phyloP scores from a whole-genome alignment of 1,284 basidiomycete genomes.

The Apiotrichum montevideense region DNA sequence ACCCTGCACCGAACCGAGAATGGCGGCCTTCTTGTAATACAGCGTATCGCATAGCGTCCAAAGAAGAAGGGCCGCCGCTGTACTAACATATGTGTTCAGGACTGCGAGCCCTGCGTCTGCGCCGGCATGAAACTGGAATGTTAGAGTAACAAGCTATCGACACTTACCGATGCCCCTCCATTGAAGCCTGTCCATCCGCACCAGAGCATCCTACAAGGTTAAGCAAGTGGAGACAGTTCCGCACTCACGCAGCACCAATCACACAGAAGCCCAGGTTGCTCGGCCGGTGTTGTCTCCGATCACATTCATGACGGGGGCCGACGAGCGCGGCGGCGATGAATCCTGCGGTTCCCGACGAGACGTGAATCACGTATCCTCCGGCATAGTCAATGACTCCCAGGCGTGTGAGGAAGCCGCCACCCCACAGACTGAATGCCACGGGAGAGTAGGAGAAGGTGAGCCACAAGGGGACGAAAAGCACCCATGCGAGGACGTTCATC shows the following conservation, averaged over 20 bases:
- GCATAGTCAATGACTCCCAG: conserved; percentile 23
- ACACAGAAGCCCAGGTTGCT: conserved; percentile 19
- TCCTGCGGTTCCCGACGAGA: conserved; percentile 18
- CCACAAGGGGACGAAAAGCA: conserved; percentile 20
- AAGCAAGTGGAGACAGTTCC: not conserved
- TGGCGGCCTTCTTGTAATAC: conserved; percentile 18
- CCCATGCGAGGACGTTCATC: conserved; percentile 23
- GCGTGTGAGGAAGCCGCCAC: conserved; percentile 18
- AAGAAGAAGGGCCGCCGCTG: conserved; percentile 12
- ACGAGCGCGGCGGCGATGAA: conserved; percentile 16
- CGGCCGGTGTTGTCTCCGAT: conserved; percentile 15
- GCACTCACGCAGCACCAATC: conserved; percentile 11
- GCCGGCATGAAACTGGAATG: conserved; percentile 12
- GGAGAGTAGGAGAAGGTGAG: conserved; percentile 17
- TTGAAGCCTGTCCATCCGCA: conserved; percentile 18
- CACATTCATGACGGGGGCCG: conserved; percentile 14
- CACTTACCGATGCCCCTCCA: conserved; percentile 8
- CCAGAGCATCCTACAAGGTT: conserved; percentile 8
- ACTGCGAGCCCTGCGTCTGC: conserved; percentile 20
- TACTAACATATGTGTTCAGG: conserved; percentile 23
- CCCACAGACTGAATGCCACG: conserved; percentile 19
- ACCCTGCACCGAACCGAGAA: conserved; percentile 18
- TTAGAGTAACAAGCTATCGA: not conserved
- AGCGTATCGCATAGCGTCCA: conserved; percentile 17
- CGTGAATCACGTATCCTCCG: conserved; percentile 20